phyloP scores from a whole-genome alignment of 2,329 filamentous ascomycete genomes.

The Pestalotiopsis sp. region DNA sequence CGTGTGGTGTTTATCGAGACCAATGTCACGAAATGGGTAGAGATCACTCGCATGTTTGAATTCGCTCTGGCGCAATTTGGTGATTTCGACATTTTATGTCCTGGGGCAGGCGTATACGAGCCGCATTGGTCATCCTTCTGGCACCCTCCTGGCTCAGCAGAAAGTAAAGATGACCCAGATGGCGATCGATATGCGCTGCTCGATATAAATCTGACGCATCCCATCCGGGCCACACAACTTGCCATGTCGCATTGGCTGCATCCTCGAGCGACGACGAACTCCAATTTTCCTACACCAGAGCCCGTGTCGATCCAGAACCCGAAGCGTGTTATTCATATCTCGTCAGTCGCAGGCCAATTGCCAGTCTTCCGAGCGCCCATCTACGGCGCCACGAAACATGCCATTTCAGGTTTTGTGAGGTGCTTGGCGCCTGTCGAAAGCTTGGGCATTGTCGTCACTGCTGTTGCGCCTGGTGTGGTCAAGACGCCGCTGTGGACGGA shows the following conservation, averaged over 20 bases:
- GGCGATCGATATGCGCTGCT: constrained; percentile 35
- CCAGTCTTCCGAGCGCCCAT: constrained; percentile 37
- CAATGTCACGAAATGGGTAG: constrained; percentile 46
- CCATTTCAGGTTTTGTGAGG: constrained; percentile 41
- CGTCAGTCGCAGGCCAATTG: constrained; percentile 38
- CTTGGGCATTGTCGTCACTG: constrained; percentile 41
- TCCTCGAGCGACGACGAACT: constrained; percentile 16
- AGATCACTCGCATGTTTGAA: constrained; percentile 38
- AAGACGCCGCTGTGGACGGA: constrained; percentile 49
- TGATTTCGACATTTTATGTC: constrained; percentile 43
- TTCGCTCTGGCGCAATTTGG: constrained; percentile 37
- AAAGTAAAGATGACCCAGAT: constrained; percentile 32
- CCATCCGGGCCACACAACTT: constrained; percentile 42
- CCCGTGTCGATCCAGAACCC: constrained; percentile 29
- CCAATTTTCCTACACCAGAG: not conserved
- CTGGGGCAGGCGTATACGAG: constrained; percentile 50
- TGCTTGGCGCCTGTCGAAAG: constrained; percentile 35
- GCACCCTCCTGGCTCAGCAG: constrained; percentile 39
- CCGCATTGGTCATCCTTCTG: constrained; percentile 45
- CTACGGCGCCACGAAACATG: constrained; percentile 42
- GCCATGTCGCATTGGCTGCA: constrained; percentile 41
- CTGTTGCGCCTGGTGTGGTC: constrained; percentile 46
- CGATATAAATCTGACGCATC: constrained; percentile 45
- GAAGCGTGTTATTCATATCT: constrained; percentile 40
- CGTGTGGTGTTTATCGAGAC: constrained; percentile 45